Evolutionary conservation across 345 rosid genomes (phyloP), one percentile per base, ranked within the genome.

Genomic region (Toxicodendron radicans): DNA sequence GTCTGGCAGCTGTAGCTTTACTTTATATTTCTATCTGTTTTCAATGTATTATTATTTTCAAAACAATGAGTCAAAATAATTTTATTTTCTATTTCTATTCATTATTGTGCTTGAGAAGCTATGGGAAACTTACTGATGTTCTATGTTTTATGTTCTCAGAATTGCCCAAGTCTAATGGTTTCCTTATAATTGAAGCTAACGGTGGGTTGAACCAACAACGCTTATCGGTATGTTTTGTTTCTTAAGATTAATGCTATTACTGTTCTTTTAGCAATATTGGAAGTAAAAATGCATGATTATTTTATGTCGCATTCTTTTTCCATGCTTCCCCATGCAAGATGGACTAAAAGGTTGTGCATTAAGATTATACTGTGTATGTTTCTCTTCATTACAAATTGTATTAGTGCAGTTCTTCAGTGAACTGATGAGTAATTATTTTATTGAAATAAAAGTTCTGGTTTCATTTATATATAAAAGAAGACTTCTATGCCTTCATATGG

Each of bases 121-220:
- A 4, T 20, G 5, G 52, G 66, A 74, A 43, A 45, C 78, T 81
- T 60, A 83, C 70, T 58, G 32, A 69, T 30, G 52, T 60, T 68
- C 58, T 72, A 38, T 79, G 62, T 61, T 78, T 82, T 58, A 68
- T 73, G 68, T 79, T 74, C 60, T 49, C 79, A 78, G 92, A 87
- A 76, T 72, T 89, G 80, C 89, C 92, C 2, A 75, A 77, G 78
- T 85, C 98, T 16, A 95, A 91, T 83, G 98, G 98, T 74, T 95
- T 77, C 77, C 92, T 95, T n/a, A 91, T 95, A 52, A 85, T 95
- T 58, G 99, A 95, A 86, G 99, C 99, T 2, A 93, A 93, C 81
- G 98, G 98, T 11, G 99, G 99, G 51, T 82, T 95, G 84, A 95
- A 93, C 82, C 99, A 95, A 82, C 99, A 93, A 80, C 98, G 99